These are phyloP conservation scores for Camellia granthamiana DNA, from an alignment of 148 eudicot species.

Conservation along the genomic window DNA sequence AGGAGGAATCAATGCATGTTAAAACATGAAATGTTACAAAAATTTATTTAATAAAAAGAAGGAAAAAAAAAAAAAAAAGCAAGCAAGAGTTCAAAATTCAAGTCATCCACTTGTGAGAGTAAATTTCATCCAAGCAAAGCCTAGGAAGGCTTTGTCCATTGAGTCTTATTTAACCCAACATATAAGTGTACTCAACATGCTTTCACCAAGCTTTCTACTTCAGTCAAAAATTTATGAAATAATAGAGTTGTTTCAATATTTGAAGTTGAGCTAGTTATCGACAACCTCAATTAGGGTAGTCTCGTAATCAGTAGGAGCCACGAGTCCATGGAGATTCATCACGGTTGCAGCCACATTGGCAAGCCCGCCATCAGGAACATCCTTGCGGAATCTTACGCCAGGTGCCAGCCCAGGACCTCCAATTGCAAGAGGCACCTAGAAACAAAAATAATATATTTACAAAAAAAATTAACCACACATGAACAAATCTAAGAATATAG, in stretches of 20 bases:
- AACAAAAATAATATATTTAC: not conserved
- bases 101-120: not conserved
- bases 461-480: not conserved
- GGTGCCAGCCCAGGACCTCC: conserved; percentile 89
- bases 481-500: not conserved
- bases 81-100: not conserved
- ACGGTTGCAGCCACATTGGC: conserved; percentile 95
- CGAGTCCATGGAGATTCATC: conserved; percentile 82
- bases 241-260: not conserved
- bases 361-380: conserved; percentile 70
- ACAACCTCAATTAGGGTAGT: conserved; percentile 77
- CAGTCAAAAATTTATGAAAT: conserved; percentile 7
- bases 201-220: not conserved
- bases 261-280: conserved; percentile 27
- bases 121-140: not conserved
- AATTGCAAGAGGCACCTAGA: conserved; percentile 85
- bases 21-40: no score
- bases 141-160: not conserved
- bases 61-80: no score
- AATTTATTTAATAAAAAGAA: no score
- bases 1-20: no score
- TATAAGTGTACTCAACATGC: not conserved
- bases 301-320: conserved; percentile 87
- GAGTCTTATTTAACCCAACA: not conserved
- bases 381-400: conserved; percentile 79